These are phyloP conservation scores for Collariella sp. DNA, from an alignment of 495 filamentous ascomycete species.

Conservation along the genomic window DNA sequence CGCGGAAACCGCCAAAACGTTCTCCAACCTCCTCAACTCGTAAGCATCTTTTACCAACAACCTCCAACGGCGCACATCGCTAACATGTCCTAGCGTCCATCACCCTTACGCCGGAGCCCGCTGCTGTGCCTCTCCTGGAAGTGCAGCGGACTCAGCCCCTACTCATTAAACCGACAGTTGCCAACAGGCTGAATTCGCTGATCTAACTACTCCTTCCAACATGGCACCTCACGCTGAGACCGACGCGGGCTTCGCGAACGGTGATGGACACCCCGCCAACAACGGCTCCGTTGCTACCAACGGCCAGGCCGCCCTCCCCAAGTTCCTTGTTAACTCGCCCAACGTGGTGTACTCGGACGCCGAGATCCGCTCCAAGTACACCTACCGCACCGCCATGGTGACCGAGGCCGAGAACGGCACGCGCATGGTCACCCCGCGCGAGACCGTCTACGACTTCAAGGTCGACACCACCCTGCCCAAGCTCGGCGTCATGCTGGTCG, in stretches of 20 bases:
- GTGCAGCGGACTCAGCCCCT: slow-evolving; percentile 69
- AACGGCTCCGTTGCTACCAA: slow-evolving; percentile 43
- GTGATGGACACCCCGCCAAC: slow-evolving; percentile 59
- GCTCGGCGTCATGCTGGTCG: slow-evolving; percentile 94
- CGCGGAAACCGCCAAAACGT: slow-evolving; percentile 66
- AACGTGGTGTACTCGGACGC: slow-evolving; percentile 84
- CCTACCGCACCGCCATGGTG: slow-evolving; percentile 87
- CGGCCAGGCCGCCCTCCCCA: slow-evolving; percentile 38
- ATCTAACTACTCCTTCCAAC: slow-evolving; percentile 15
- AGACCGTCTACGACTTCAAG: slow-evolving; percentile 94
- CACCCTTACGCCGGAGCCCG: slow-evolving; percentile 96
- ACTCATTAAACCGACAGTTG: slow-evolving; percentile 41
- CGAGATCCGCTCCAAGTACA: slow-evolving; percentile 89
- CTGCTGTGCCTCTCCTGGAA: slow-evolving; percentile 82
- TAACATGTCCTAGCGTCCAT: slow-evolving; percentile 56
- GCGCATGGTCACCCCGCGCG: slow-evolving; percentile 75
- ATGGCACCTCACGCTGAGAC: slow-evolving; percentile 95
- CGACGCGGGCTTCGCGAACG: slow-evolving; percentile 64
- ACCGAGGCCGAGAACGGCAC: slow-evolving; percentile 63
- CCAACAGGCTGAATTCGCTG: slow-evolving; percentile 3
- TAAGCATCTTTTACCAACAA: slow-evolving; percentile 35
- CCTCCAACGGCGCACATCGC: no score
- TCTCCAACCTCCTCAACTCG: slow-evolving; percentile 87
- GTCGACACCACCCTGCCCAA: slow-evolving; percentile 89
- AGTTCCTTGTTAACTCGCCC: slow-evolving; percentile 83